These are phyloP conservation scores for Blakeslea trispora DNA, from an alignment of 371 early-diverging fungal species.

Conservation along the genomic window DNA sequence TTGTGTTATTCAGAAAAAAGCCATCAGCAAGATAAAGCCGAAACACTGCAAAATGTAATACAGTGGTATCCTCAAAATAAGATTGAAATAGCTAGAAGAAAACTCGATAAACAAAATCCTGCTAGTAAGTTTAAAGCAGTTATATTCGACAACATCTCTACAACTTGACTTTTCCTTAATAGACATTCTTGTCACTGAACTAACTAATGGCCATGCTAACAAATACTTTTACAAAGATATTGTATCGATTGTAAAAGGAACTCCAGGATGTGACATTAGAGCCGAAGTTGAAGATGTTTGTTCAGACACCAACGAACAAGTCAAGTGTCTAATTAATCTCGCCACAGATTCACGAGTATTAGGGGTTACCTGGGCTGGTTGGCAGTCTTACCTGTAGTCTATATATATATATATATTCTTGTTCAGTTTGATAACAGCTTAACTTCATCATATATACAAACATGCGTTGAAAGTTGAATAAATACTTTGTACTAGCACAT, in stretches of 20 bases:
- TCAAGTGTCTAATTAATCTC: constrained; percentile 70
- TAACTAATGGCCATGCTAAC: constrained; percentile 54
- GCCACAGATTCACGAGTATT: constrained; percentile 73
- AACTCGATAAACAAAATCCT: constrained; percentile 73
- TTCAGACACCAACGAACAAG: constrained; percentile 59
- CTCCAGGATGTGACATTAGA: constrained; percentile 36
- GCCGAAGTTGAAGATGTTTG: constrained; percentile 51
- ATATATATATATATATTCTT: no score
- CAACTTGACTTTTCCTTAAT: neutral
- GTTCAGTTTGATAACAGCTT: no score
- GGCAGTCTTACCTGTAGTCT: constrained; percentile 60
- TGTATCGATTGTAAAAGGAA: constrained; percentile 51
- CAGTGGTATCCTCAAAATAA: constrained; percentile 80
- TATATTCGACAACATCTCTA: constrained; percentile 3
- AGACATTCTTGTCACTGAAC: constrained; percentile 33
- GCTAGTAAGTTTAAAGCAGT: constrained; percentile 29
- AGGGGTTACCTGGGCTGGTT: constrained; percentile 71
- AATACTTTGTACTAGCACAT: no score
- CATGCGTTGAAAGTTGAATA: no score
- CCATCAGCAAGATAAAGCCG: neutral
- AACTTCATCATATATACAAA: no score
- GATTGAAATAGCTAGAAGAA: constrained; percentile 66
- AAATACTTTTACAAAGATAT: constrained; percentile 47
- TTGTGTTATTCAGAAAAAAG: neutral
- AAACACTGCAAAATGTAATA: constrained; percentile 12